phyloP scores from a whole-genome alignment of 148 eudicot genomes.

The Amaranthus cruentus region DNA sequence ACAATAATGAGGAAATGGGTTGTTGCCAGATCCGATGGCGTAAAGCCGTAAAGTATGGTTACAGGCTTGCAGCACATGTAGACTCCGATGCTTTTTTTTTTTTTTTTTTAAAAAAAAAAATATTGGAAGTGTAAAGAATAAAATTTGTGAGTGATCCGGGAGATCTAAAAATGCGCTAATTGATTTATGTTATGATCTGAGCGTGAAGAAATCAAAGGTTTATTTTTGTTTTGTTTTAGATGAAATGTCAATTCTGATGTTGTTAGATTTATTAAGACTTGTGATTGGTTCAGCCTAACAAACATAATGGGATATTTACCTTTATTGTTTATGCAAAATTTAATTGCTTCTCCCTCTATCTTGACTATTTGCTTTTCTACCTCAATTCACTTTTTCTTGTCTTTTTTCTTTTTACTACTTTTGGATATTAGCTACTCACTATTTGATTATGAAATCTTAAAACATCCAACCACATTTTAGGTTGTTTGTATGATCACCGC shows the following conservation, averaged over 20 bases:
- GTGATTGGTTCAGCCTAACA: slow-evolving; percentile 19
- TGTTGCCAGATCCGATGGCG: slow-evolving; percentile 17
- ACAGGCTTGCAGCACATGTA: slow-evolving; percentile 23
- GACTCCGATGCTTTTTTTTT: slow-evolving; percentile 3
- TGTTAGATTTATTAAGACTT: slow-evolving; percentile 12
- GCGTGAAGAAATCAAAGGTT: not conserved
- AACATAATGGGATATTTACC: slow-evolving; percentile 18
- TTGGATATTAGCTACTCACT: not conserved
- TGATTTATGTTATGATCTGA: not conserved
- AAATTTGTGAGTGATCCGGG: not conserved
- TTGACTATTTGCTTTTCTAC: slow-evolving; percentile 6
- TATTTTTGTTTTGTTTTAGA: not conserved
- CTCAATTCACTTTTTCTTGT: not conserved
- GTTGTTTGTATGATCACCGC: too few species aligned
- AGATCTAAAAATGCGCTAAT: not conserved
- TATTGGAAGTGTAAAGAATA: too few species aligned
- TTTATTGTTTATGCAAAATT: slow-evolving; percentile 15
- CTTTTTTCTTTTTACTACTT: slow-evolving; percentile 5
- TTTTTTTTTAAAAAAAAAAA: not conserved
- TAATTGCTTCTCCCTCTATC: slow-evolving; percentile 7
- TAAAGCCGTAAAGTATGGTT: slow-evolving; percentile 7
- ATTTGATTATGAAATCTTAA: not conserved
- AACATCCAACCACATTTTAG: not conserved
- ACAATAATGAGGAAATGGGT: slow-evolving; percentile 4
- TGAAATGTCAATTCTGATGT: slow-evolving; percentile 10